Base-by-base conservation (phyloP, 2,329 filamentous ascomycete genomes). In the Fusarium musae region DNA sequence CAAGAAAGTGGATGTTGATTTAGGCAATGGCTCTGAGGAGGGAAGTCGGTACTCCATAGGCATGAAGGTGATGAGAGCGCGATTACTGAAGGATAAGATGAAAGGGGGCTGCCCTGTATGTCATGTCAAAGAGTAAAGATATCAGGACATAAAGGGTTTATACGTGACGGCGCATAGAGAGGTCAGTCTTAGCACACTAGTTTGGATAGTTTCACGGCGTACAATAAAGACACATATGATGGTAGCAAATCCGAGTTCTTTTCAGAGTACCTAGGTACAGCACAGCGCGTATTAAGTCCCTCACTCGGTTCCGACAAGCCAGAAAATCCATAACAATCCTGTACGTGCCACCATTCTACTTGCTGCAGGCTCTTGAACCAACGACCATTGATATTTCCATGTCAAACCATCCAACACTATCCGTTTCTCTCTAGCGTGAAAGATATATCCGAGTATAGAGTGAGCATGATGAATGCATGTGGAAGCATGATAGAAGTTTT, bases 21-120 rank as follows among this genome's bases (percentile, higher is more conserved):
- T 88, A 34, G 84, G 83, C 4, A 84, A 81, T 21, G 81, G 82
- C 6, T 81, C 83, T 44, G 83, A 85, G 16, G 80, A 84, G 21
- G 82, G 80, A 62, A 81, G 82, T 32, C 87, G 88, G 12, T 87
- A 92, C 63, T 93, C 92, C 59, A 91, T 98, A 11, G 93, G 94
- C 0, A 90, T 92, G 36, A 98, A 98, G 82, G 94, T 97, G 34
- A 96, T 93, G 72, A 93, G 94, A 79, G 95, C 95, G 43, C 89
- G 94, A 72, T 80, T 97, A 61, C 83, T 97, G 67, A 88, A 91
- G 74, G 93, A 95, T 77, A 90, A 90, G 69, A 87, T 96, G 40
- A 84, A 86, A 50, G 87, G 86, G 13, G 92, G 91, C 0, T 93
- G 92, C 82, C 89, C 90, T 1, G 84, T 91, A 23, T 92, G 90